phyloP scores from a whole-genome alignment of 2,329 filamentous ascomycete genomes.

The Ramularia endophylla region DNA sequence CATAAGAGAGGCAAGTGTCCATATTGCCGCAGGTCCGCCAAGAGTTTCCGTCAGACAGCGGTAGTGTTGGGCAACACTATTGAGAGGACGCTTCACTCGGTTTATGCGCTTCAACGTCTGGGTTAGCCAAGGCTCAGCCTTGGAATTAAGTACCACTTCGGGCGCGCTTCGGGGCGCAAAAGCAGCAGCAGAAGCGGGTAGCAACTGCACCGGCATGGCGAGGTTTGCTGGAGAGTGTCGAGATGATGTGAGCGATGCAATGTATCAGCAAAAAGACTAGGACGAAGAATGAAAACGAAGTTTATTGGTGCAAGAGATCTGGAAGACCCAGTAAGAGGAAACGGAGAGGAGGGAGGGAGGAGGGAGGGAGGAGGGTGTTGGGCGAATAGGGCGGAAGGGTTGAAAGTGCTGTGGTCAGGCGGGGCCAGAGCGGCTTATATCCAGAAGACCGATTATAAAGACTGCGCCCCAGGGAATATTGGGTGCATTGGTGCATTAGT shows the following conservation, averaged over 20 bases:
- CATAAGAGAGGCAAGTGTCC: constrained; percentile 91
- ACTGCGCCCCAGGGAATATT: too few species aligned
- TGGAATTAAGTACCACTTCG: constrained; percentile 87
- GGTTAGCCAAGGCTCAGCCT: constrained; percentile 90
- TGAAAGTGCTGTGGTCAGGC: constrained; percentile 8
- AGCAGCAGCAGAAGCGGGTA: constrained; percentile 91
- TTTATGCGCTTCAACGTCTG: constrained; percentile 96
- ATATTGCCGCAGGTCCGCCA: constrained; percentile 84
- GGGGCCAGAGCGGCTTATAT: constrained; percentile 9
- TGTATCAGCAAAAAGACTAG: constrained; percentile 26
- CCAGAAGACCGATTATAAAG: too few species aligned
- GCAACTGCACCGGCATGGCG: constrained; percentile 83
- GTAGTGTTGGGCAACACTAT: constrained; percentile 93
- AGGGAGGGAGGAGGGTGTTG: constrained; percentile 19
- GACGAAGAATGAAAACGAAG: constrained; percentile 19
- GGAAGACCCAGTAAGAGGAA: too few species aligned
- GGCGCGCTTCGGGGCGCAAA: constrained; percentile 92
- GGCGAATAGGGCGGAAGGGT: constrained; percentile 15
- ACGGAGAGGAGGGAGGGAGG: constrained; percentile 20
- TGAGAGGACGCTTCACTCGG: constrained; percentile 90
- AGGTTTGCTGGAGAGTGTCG: constrained; percentile 13
- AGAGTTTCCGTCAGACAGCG: constrained; percentile 92
- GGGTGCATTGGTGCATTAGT: too few species aligned
- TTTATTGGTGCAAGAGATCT: too few species aligned
- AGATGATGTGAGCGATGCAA: constrained; percentile 26